Evolutionary conservation across 2,329 filamentous ascomycete genomes (phyloP), one percentile per base, ranked within the genome.

Genomic region (Xenosphaeropsis pyriputrescens): DNA sequence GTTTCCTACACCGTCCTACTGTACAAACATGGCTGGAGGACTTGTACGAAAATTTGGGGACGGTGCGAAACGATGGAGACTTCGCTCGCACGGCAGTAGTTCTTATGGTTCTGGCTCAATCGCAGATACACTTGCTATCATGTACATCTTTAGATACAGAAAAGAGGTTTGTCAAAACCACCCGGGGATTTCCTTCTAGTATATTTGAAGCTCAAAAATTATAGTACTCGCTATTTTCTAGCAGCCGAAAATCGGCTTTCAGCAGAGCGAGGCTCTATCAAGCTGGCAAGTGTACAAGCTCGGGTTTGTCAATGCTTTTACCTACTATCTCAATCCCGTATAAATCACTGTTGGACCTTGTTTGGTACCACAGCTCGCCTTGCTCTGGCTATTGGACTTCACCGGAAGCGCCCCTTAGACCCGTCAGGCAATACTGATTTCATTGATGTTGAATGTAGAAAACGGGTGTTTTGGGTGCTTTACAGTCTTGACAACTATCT

Each of bases 401-500:
- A 50, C 47, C 35, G 48, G 16, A 49, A 47, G 34, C 32, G 41
- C 12, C 36, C 39, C 13, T 13, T 39, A 1, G 39, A 52, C 14
- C 43, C 47, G 7, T 39, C 44, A 3, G 43, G 45, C 5, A 48
- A 44, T 8, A 39, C 47, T 6, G 58, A 64, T 41, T 55, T 59
- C 22, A 50, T 63, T 14, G 56, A 61, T 29, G 48, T 57, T 5
- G 67, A 73, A 43, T 64, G 65, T 33, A 60, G 68, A 3, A 67
- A 66, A 43, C 58, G 70, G n/a, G 60, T 72, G 0, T 79, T 81
- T 37, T 80, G 75, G 76, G 72, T 69, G 22, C 69, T 71, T 0
- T 80, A 79, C 47, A 70, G 65, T 12, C 55, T 80, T 3, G 74
- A 80, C 48, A 74, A 70, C 36, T 79, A 80, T 42, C 60, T 81